A percentile compares a stretch with the other conserved stretches of the same genome.
Evolutionary conservation across 2,329 filamentous ascomycete genomes (phyloP).

Genomic region (Colletotrichum tropicicola): DNA sequence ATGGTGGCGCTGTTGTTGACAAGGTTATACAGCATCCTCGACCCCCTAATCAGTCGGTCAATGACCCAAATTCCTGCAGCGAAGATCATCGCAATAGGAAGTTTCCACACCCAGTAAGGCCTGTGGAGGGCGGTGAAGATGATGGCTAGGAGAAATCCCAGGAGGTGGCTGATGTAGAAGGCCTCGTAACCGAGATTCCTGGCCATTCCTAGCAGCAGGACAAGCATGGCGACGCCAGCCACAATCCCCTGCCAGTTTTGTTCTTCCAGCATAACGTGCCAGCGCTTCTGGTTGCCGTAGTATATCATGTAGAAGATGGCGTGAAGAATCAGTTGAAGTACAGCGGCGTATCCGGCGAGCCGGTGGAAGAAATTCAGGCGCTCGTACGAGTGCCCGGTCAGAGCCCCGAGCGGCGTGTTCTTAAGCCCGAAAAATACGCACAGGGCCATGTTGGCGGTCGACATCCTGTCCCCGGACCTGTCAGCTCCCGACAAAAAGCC

Average conservation of each 20-base stretch:
- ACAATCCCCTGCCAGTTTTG: conserved; percentile 47
- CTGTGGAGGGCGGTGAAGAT: conserved; percentile 53
- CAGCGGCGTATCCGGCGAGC: conserved; percentile 51
- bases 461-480: conserved; percentile 48
- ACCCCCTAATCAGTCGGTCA: conserved; percentile 52
- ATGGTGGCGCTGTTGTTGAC: conserved; percentile 52
- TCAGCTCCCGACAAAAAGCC: background rate
- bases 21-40: conserved; percentile 38
- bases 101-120: conserved; percentile 46
- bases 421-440: conserved; percentile 55
- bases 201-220: conserved; percentile 44
- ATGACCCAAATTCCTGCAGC: conserved; percentile 49
- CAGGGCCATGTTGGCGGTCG: conserved; percentile 48
- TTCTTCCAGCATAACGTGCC: conserved; percentile 36
- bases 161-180: conserved; percentile 55
- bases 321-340: conserved; percentile 47
- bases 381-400: conserved; percentile 51
- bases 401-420: conserved; percentile 55
- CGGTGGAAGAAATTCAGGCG: conserved; percentile 57
- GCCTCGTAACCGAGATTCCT: conserved; percentile 52
- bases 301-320: conserved; percentile 41
- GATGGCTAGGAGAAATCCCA: conserved; percentile 50
- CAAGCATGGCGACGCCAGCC: conserved; percentile 46
- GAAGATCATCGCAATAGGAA: conserved; percentile 47
- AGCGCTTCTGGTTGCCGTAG: conserved; percentile 36